Evolutionary conservation across 2,329 filamentous ascomycete species (phyloP), one percentile per base, ranked within the genome.

Genomic region (Trichoderma aggressivum): DNA sequence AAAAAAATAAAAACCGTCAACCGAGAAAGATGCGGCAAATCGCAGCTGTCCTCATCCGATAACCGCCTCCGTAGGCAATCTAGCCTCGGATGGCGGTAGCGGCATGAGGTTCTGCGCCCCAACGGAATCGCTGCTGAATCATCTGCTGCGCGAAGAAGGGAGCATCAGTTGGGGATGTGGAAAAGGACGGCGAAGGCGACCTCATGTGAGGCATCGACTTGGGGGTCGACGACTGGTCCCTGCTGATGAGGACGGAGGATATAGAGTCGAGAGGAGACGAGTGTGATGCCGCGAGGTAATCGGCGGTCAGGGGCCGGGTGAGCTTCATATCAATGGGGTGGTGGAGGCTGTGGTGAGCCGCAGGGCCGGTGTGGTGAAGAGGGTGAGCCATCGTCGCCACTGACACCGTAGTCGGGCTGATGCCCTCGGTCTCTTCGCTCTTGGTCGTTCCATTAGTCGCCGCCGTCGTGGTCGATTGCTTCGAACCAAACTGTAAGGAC

Each of bases 401-500:
- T 21, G 65, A 36, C 55, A 47, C 65, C 14, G 63, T 28, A 34
- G 18, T 34, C n/a, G 59, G 64, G 60, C 59, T 70, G 14, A 39
- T 18, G n/a, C 53, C 26, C 28, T 65, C 70, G 30, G 30, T 50
- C 50, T 71, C 63, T 34, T 55, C 70, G 36, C 50, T 43, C 50
- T 50, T 69, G n/a, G 50, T 26, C 18, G 64, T 24, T 53, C 84
- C 86, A 66, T 88, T 53, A 50, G 47, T 53, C 26, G 26, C 86
- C 68, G 84, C 77, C 67, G 83, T 81, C 36, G 87, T 84, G 71
- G 83, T 86, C 55, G 84, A 83, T 76, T 87, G 87, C 78, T 88
- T 89, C 21, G 88, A 88, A 74, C 88, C 87, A 84, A 90, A 91
- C 89, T 90, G 75, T 67, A 78, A 55, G 50, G 32, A 74, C 47